A percentile compares a stretch with the other conserved stretches of the same genome.
Conservation (phyloP, 2,329 filamentous ascomycete genomes). For the Stromatinia cepivora region DNA sequence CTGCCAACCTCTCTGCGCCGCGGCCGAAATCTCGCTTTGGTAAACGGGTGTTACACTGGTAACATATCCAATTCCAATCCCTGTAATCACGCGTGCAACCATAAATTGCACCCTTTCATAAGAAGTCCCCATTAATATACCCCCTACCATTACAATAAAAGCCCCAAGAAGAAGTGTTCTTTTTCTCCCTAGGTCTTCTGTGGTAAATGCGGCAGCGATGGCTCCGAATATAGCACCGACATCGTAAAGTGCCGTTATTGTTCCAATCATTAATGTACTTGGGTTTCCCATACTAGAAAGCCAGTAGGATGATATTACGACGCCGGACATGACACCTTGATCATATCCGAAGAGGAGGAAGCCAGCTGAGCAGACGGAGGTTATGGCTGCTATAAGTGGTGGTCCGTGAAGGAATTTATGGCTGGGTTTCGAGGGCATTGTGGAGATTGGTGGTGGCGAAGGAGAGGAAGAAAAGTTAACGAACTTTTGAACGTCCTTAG, state of each 20-base stretch:
- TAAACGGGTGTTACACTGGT: neutral
- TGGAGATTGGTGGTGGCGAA: neutral
- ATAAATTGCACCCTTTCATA: neutral
- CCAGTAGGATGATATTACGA: constrained; percentile 44
- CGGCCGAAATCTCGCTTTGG: neutral
- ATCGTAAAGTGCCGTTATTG: neutral
- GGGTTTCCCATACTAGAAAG: constrained; percentile 14
- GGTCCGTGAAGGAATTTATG: neutral
- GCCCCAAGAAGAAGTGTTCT: neutral
- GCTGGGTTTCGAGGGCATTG: neutral
- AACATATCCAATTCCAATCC: neutral
- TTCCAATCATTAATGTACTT: constrained; percentile 5
- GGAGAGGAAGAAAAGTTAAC: too few species aligned
- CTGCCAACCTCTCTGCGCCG: neutral
- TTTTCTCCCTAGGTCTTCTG: neutral
- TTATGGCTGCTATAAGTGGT: constrained; percentile 51
- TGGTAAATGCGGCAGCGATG: constrained; percentile 10
- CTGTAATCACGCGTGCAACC: neutral
- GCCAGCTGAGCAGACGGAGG: constrained; percentile 67
- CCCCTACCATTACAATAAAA: neutral
- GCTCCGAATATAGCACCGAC: constrained; percentile 3
- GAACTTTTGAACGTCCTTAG: neutral
- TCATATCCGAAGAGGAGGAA: constrained; percentile 86
- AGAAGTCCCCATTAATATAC: neutral
- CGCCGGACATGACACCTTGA: constrained; percentile 78